Evolutionary conservation across 108 stramenopile genomes (phyloP).

Genomic region (Aurantiochytrium sp.): DNA sequence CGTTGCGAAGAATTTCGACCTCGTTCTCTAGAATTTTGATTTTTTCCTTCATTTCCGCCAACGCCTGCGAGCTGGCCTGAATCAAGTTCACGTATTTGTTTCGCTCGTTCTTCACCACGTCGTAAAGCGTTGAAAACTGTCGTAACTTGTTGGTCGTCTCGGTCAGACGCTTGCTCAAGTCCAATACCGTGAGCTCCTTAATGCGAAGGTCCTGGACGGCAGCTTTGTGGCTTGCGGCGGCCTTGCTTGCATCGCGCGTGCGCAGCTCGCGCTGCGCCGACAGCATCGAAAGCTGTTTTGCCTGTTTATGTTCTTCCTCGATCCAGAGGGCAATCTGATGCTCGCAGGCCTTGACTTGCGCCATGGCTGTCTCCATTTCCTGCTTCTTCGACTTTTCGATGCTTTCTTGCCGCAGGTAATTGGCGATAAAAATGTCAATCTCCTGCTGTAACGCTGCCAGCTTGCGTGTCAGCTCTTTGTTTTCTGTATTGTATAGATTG

Average conservation of each 20-base stretch:
- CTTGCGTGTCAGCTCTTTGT: constrained; percentile 15
- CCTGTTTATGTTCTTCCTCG: constrained; percentile 18
- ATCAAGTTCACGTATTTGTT: constrained; percentile 60
- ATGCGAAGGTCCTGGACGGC: constrained; percentile 42
- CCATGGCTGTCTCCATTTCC: constrained; percentile 18
- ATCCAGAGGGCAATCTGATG: background rate
- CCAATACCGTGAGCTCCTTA: constrained; percentile 47
- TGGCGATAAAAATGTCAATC: background rate
- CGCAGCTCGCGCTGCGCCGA: constrained; percentile 34
- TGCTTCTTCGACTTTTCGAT: background rate
- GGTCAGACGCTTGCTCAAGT: constrained; percentile 49
- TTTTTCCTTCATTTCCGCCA: constrained; percentile 62
- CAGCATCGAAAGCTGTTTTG: background rate
- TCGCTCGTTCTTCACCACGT: constrained; percentile 58
- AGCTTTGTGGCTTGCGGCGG: constrained; percentile 34
- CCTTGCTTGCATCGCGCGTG: constrained; percentile 33
- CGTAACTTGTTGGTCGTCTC: constrained; percentile 48
- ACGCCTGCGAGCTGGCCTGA: constrained; percentile 46
- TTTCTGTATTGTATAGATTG: background rate
- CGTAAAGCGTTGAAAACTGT: constrained; percentile 57
- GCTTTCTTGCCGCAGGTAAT: constrained; percentile 23
- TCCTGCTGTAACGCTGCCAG: background rate
- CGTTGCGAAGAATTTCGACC: constrained; percentile 58
- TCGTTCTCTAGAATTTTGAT: constrained; percentile 56
- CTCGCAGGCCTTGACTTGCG: constrained; percentile 29